These are phyloP conservation scores for Silene latifolia DNA, from an alignment of 148 eudicot genomes.

Conservation along the genomic window DNA sequence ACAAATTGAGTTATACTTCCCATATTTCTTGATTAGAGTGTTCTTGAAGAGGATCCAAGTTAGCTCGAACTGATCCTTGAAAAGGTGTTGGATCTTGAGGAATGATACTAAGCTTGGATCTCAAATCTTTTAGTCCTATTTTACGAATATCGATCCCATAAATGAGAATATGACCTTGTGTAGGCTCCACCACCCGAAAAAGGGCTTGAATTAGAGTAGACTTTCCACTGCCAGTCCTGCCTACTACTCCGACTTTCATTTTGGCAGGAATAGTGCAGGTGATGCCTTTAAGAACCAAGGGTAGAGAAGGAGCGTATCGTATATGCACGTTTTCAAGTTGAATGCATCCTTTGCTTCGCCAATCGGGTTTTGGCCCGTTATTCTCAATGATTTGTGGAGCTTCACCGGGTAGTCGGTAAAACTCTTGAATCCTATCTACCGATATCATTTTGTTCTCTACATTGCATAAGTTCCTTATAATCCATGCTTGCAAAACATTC, in stretches of 20 bases:
- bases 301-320: slow-evolving; percentile 61
- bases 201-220: slow-evolving; percentile 94
- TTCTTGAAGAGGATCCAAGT: slow-evolving; percentile 71
- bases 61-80: slow-evolving; percentile 76
- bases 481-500: slow-evolving; percentile 89
- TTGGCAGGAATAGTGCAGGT: slow-evolving; percentile 60
- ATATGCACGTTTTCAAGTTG: slow-evolving; percentile 59
- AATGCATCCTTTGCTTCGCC: slow-evolving; percentile 69
- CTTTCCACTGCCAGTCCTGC: slow-evolving; percentile 91
- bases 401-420: slow-evolving; percentile 60
- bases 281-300: slow-evolving; percentile 74
- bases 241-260: slow-evolving; percentile 86
- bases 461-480: slow-evolving; percentile 92
- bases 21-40: slow-evolving; percentile 70
- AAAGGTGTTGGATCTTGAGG: slow-evolving; percentile 94
- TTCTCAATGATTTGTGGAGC: slow-evolving; percentile 60
- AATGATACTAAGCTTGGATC: slow-evolving; percentile 81
- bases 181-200: slow-evolving; percentile 81
- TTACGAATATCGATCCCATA: slow-evolving; percentile 66
- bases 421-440: slow-evolving; percentile 80
- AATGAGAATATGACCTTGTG: slow-evolving; percentile 60
- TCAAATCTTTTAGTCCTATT: slow-evolving; percentile 71
- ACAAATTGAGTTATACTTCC: slow-evolving; percentile 40
- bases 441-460: slow-evolving; percentile 97
- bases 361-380: slow-evolving; percentile 52